Evolutionary conservation across 2,329 filamentous ascomycete genomes (phyloP).

Genomic region (Fusarium sp.): DNA sequence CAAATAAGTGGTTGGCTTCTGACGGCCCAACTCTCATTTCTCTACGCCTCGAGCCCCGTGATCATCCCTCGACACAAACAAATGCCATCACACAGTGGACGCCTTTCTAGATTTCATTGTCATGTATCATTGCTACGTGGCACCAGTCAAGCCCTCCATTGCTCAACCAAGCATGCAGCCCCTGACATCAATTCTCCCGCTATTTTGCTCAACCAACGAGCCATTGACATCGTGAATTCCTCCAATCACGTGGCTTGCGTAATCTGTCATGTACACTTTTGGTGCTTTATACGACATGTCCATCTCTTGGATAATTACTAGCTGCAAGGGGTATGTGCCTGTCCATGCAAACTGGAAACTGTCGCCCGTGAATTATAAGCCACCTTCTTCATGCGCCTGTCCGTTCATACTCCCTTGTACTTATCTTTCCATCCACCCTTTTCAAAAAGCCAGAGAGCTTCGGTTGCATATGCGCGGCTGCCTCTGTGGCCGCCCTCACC

Average conservation of each 20-base stretch:
- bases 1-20: background rate
- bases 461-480: constrained; percentile 84
- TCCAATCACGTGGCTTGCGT: background rate
- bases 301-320: background rate
- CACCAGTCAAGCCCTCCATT: background rate
- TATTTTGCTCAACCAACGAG: constrained; percentile 5
- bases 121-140: constrained; percentile 14
- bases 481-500: constrained; percentile 78
- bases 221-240: background rate
- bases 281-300: background rate
- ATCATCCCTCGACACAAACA: background rate
- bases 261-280: background rate
- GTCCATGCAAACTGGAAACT: background rate
- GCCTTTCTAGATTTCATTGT: background rate
- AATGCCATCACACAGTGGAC: background rate
- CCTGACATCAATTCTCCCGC: background rate
- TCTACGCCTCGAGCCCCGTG: background rate
- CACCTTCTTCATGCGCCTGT: background rate
- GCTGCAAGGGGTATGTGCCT: background rate
- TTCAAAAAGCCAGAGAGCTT: constrained; percentile 86
- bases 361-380: background rate
- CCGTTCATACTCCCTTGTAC: constrained; percentile 63
- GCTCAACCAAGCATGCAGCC: background rate
- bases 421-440: constrained; percentile 77
- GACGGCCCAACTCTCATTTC: background rate